A percentile compares a stretch with the other conserved stretches of the same genome.
Conservation (phyloP, 768 basidiomycete species). For the Rhodotorula paludigena region DNA sequence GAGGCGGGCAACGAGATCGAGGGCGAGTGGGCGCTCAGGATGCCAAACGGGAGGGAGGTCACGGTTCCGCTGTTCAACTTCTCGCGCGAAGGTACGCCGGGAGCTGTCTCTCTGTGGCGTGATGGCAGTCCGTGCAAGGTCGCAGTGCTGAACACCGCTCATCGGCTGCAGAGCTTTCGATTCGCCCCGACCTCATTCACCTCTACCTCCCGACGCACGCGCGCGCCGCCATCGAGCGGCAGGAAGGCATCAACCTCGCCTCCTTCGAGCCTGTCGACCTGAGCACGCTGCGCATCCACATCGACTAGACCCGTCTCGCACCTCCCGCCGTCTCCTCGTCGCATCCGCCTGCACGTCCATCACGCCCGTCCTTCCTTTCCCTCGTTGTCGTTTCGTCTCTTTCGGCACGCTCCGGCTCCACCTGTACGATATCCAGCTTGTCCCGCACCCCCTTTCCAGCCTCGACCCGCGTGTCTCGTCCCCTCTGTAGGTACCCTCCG, state of each 20-base stretch:
- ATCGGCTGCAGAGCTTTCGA: conserved; percentile 69
- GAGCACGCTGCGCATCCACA: background rate
- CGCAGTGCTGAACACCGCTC: background rate
- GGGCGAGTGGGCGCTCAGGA: conserved; percentile 39
- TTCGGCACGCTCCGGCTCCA: too few relatives aligned
- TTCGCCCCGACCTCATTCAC: conserved; percentile 86
- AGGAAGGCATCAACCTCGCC: conserved; percentile 72
- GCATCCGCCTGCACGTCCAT: too few relatives aligned
- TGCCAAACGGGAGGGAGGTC: conserved; percentile 94
- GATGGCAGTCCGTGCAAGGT: too few relatives aligned
- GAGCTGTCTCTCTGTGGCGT: background rate
- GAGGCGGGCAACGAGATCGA: background rate
- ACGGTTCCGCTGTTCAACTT: conserved; percentile 80
- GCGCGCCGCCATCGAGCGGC: conserved; percentile 65
- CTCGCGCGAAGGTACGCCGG: conserved; percentile 79
- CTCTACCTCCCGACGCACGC: conserved; percentile 82
- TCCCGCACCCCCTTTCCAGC: too few relatives aligned
- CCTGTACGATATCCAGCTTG: too few relatives aligned
- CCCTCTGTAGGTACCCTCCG: too few relatives aligned
- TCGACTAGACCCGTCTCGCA: conserved; percentile 9
- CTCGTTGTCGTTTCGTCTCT: too few relatives aligned
- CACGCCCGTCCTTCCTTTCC: too few relatives aligned
- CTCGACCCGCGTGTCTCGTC: too few relatives aligned
- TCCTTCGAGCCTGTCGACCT: conserved; percentile 71
- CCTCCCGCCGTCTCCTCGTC: too few relatives aligned